Evolutionary conservation across 2,329 filamentous ascomycete species (phyloP).

Genomic region (Aspergillus nomiae): DNA sequence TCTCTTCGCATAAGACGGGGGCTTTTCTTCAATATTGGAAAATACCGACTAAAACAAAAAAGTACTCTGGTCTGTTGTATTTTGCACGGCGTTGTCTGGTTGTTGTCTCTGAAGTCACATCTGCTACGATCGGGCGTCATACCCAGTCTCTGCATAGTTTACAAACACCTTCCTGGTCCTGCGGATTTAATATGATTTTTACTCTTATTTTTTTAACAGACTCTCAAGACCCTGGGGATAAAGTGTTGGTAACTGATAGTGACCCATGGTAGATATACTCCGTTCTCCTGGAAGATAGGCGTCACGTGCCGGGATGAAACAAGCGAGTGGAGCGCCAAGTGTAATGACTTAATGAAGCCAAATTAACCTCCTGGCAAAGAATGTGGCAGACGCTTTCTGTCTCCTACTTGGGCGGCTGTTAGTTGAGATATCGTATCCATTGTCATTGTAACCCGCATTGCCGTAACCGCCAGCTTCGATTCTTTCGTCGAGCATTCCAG

Average conservation of each 20-base stretch:
- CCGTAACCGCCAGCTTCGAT: background rate
- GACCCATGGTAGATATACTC: background rate
- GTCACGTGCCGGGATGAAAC: constrained; percentile 11
- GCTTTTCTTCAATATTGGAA: background rate
- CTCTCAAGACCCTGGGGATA: background rate
- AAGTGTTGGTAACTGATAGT: background rate
- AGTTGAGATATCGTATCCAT: background rate
- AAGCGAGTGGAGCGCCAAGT: constrained; percentile 3
- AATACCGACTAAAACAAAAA: constrained; percentile 17
- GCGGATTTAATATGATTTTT: constrained; percentile 8
- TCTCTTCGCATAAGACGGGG: constrained; percentile 38
- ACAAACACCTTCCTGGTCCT: constrained; percentile 6
- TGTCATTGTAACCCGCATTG: background rate
- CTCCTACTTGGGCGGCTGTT: background rate
- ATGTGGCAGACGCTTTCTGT: background rate
- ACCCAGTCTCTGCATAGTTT: constrained; percentile 37
- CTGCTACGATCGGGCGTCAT: constrained; percentile 35
- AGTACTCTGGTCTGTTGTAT: constrained; percentile 16
- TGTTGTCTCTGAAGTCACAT: constrained; percentile 19
- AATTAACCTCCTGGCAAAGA: background rate
- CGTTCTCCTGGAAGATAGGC: background rate
- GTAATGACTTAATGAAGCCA: constrained; percentile 9
- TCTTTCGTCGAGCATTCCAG: background rate
- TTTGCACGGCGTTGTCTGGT: constrained; percentile 37
- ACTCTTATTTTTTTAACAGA: background rate